phyloP scores from a whole-genome alignment of 805 yeast species.

The Kodamaea leandrae region DNA sequence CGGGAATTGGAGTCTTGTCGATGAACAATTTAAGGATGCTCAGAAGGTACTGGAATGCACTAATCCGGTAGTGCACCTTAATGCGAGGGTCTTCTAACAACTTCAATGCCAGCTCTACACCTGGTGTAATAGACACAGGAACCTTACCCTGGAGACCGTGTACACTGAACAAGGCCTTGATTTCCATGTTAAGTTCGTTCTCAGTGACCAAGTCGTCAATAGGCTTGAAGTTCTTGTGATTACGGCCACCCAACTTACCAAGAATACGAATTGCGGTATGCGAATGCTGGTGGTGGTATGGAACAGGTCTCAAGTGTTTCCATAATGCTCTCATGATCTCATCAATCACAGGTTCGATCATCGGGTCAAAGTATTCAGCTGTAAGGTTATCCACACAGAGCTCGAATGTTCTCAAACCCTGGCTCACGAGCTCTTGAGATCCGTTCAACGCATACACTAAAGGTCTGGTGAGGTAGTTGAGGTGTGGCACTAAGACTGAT shows the following conservation, averaged over 20 bases:
- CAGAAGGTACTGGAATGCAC: constrained; percentile 73
- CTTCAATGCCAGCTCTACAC: constrained; percentile 72
- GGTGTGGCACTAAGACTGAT: constrained; percentile 89
- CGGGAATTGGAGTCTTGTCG: constrained; percentile 50
- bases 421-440: constrained; percentile 85
- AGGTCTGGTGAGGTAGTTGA: constrained; percentile 86
- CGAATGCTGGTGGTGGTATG: constrained; percentile 91
- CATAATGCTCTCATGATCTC: constrained; percentile 93
- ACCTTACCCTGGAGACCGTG: constrained; percentile 61
- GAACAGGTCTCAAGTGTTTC: constrained; percentile 86
- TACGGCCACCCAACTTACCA: constrained; percentile 96
- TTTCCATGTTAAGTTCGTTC: constrained; percentile 60
- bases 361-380: constrained; percentile 95
- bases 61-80: constrained; percentile 64
- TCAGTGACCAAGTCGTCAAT: constrained; percentile 62
- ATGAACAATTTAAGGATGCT: constrained; percentile 67
- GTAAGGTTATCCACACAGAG: constrained; percentile 94
- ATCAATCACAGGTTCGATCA: constrained; percentile 91
- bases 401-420: constrained; percentile 92
- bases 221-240: constrained; percentile 78
- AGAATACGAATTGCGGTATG: constrained; percentile 90
- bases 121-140: constrained; percentile 80
- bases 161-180: constrained; percentile 64
- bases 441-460: constrained; percentile 88
- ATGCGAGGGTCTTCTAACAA: constrained; percentile 67